Conservation (phyloP, 2,329 filamentous ascomycete species). For the Sphaerulina vaccinii region DNA sequence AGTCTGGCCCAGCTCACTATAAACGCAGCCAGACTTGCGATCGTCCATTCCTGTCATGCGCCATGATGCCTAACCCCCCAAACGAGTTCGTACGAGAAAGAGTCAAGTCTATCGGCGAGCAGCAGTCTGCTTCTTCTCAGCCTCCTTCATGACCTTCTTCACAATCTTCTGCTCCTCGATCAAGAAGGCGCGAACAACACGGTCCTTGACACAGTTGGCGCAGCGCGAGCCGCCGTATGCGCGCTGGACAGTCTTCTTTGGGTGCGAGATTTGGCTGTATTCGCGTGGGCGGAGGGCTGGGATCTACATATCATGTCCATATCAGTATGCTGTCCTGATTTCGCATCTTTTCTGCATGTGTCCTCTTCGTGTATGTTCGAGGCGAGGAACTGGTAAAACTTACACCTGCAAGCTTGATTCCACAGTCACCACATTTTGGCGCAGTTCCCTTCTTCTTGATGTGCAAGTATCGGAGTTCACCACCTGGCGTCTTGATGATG, state of each 20-base stretch:
- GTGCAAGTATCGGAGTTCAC: slow-evolving; percentile 93
- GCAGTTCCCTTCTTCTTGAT: slow-evolving; percentile 99
- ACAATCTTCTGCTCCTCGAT: slow-evolving; percentile 99
- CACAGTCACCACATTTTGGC: slow-evolving; percentile 99
- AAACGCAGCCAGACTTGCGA: too few species aligned
- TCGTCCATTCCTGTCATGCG: slow-evolving; percentile 18
- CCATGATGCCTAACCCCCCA: slow-evolving; percentile 15
- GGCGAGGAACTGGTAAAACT: slow-evolving; percentile 50
- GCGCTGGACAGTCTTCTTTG: slow-evolving; percentile 98
- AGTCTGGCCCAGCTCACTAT: too few species aligned
- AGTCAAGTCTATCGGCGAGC: slow-evolving; percentile 28
- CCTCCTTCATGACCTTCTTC: slow-evolving; percentile 99
- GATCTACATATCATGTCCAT: slow-evolving; percentile 55
- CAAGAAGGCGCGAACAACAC: slow-evolving; percentile 95
- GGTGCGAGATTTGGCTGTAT: slow-evolving; percentile 94
- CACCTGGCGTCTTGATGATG: slow-evolving; percentile 93
- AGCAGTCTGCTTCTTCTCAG: slow-evolving; percentile 65
- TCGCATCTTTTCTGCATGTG: slow-evolving; percentile 1
- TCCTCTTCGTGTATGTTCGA: background rate
- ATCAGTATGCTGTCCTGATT: slow-evolving; percentile 19
- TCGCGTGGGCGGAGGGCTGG: slow-evolving; percentile 97
- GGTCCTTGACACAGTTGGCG: slow-evolving; percentile 97
- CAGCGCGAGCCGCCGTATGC: slow-evolving; percentile 98
- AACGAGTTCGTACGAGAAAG: too few species aligned
- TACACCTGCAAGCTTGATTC: slow-evolving; percentile 95